Base-by-base conservation (phyloP, 2,329 filamentous ascomycete genomes). In the Cryphonectria naterciae region DNA sequence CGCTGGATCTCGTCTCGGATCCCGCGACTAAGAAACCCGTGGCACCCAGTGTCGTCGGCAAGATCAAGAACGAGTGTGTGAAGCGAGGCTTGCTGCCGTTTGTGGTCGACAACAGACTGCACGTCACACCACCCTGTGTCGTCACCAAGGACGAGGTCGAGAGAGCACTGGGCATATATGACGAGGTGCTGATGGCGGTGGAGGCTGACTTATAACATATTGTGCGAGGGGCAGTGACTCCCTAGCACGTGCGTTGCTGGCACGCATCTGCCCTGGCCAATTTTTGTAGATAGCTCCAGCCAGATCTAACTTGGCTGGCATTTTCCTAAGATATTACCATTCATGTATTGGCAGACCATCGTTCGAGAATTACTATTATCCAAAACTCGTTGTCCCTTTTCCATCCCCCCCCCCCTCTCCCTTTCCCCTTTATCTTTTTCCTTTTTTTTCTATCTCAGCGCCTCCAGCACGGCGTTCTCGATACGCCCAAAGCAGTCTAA, bases 401-500 rank as follows among this genome's bases (percentile, higher is more conserved):
- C 15, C 15, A 0, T 17, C 2, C 13, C 41, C 13, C 2, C 17
- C 37, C 5, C 15, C 13, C 15, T 5, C 15, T 17, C 15, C 13
- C 4, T 17, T 17, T 43, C 17, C 1, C 1, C 39, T 8, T 8
- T 10, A 8, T 41, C 4, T 43, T 43, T 13, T 43, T 4, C 41
- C 1, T 7, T 5, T 2, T 25, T 28, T 17, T 56, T 37, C 11
- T 70, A 61, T 5, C 25, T 17, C 37, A 68, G 46, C 17, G 39
- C 63, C 52, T 67, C 17, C n/a, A 70, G 13, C 15, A 70, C 54
- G 15, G 68, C 76, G 0, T 73, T 65, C 65, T 81, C 77, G 17
- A 81, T 67, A 11, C 77, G 73, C 2, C 68, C 73, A 39, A 80
- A 76, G 49, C 77, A 79, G 69, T 81, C 76, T 68, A 79, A 72